Conservation (phyloP, 2,329 filamentous ascomycete species). For the Biscogniauxia sp. region DNA sequence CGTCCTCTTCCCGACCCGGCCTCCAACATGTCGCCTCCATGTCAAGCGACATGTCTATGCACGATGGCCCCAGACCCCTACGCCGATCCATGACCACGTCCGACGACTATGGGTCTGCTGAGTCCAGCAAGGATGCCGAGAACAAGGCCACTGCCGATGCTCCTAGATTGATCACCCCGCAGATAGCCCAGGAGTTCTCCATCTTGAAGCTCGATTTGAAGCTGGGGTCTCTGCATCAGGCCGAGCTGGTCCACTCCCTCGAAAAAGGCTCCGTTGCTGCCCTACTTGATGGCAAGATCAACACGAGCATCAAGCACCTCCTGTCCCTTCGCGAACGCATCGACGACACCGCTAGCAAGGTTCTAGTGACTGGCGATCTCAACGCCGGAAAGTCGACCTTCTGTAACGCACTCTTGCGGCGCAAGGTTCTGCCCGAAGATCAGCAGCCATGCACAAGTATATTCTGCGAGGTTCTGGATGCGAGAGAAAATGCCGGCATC, state of each 20-base stretch:
- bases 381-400: conserved; percentile 99
- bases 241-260: conserved; percentile 89
- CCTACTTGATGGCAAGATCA: conserved; percentile 89
- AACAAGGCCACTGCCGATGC: conserved; percentile 57
- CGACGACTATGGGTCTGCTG: conserved; percentile 57
- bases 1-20: conserved; percentile 58
- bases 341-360: conserved; percentile 96
- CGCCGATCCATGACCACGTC: conserved; percentile 72
- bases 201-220: conserved; percentile 93
- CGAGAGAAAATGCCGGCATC: conserved; percentile 81
- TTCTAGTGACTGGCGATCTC: conserved; percentile 89
- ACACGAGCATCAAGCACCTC: conserved; percentile 88
- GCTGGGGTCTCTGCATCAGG: conserved; percentile 79
- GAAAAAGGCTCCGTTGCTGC: conserved; percentile 91
- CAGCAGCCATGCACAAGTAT: conserved; percentile 98
- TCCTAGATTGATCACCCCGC: conserved; percentile 82
- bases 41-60: conserved; percentile 45
- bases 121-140: conserved; percentile 72
- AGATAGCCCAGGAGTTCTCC: conserved; percentile 94
- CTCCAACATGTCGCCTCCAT: conserved; percentile 64
- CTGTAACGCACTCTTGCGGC: conserved; percentile 90
- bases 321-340: conserved; percentile 86
- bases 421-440: conserved; percentile 92
- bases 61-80: conserved; percentile 47
- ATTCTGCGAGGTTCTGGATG: conserved; percentile 95